Base-by-base conservation (phyloP, 305 asterid species). In the Galium porrigens region DNA sequence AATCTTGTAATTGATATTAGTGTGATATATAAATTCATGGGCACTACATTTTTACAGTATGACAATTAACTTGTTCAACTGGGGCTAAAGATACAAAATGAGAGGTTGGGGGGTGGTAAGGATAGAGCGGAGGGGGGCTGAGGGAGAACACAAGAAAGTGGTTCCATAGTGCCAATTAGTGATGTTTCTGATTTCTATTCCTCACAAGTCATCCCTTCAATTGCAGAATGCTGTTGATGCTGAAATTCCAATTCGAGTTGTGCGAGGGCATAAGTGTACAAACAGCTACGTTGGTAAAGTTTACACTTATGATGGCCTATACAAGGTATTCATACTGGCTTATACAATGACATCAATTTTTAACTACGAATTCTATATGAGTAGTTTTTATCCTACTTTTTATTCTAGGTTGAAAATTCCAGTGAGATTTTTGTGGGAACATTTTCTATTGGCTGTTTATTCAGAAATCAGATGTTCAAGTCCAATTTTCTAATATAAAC, bases 221-320 rank as follows among this genome's bases (percentile, higher is more conserved):
- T 33, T 74, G 72, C 80, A 90, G 98, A 84, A 88, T 39, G 83
- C 94, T 57, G 78, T 78, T 80, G 92, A 85, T 57, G 90, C 83
- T 34, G 70, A 74, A 22, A 75, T 80, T 42, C 94, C 92, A 46
- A 89, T 91, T 56, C 76, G 98, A 81, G 96, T 91, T 14, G 77
- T 80, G 1, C 89, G 98, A 14, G 96, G 96, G 44, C 98, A 89
- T 66, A 78, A 79, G 68, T 82, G 87, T 66, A 55, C 51, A 63
- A 72, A 74, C 64, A 91, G 95, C 77, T 85, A 86, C 25, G 95
- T 80, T 20, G 87, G 90, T 42, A 88, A 83, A 76, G 94, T 88
- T 61, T 91, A 88, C 56, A 86, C 98, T 8, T 91, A 91, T 65
- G 98, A 91, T 77, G 98, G 98, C 60, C 72, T 91, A 65, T 91